These are phyloP conservation scores for Phytophthora cryptogea DNA, from an alignment of 352 stramenopile genomes.

Conservation along the genomic window DNA sequence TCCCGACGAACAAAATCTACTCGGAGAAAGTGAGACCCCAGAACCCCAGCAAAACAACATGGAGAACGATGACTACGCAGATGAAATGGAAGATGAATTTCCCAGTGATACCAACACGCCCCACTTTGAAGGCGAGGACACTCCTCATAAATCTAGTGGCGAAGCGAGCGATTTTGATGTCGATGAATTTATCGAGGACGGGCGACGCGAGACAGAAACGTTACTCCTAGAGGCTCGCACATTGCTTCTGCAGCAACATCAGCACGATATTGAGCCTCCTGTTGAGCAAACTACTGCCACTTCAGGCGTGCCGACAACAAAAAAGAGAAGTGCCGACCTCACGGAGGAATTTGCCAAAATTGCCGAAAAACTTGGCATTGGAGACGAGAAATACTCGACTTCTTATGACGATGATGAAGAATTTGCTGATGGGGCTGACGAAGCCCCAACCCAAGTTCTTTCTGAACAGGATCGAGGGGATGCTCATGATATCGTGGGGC, in stretches of 20 bases:
- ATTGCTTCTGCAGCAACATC: conserved; percentile 38
- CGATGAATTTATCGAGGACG: conserved; percentile 31
- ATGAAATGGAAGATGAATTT: conserved; percentile 27
- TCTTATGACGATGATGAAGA: conserved; percentile 28
- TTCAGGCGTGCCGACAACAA: background rate
- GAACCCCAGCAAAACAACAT: conserved; percentile 2
- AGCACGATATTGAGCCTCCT: conserved; percentile 1
- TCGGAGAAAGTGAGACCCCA: background rate
- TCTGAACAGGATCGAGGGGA: background rate
- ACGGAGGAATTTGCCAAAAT: background rate
- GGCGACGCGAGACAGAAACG: conserved; percentile 37
- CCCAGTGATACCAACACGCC: conserved; percentile 10
- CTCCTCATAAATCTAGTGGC: conserved; percentile 12
- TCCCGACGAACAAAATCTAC: conserved; percentile 1
- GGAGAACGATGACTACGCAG: conserved; percentile 23
- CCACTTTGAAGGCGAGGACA: conserved; percentile 6
- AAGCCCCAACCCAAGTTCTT: background rate
- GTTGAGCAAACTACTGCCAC: background rate
- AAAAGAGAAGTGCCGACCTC: background rate
- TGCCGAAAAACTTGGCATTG: background rate
- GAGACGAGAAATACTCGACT: conserved; percentile 4
- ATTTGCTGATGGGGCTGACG: conserved; percentile 21
- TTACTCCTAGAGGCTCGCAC: conserved; percentile 47
- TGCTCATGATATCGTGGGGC: background rate
- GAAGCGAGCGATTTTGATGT: conserved; percentile 15